These are phyloP conservation scores for Beauveria medogensis DNA, from an alignment of 2,329 filamentous ascomycete genomes.

Conservation along the genomic window DNA sequence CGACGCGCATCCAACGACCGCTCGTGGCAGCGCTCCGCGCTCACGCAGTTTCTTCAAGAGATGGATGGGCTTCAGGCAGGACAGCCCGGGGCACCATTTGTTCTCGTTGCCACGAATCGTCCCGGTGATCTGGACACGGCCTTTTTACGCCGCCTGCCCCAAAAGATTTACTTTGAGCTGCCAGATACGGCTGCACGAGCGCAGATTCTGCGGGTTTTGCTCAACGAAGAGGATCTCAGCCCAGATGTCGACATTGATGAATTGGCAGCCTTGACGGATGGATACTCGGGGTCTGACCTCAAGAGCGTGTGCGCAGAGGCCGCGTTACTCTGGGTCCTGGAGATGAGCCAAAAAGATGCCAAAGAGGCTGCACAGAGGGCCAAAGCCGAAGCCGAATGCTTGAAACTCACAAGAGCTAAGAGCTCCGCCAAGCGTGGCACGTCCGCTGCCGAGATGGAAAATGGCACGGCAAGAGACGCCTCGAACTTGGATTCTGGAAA, in stretches of 20 bases:
- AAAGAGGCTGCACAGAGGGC: background rate
- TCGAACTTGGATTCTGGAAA: too few relatives aligned
- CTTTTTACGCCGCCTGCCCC: slow-evolving; percentile 40
- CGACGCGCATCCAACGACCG: slow-evolving; percentile 9
- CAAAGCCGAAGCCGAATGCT: background rate
- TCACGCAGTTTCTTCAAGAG: slow-evolving; percentile 22
- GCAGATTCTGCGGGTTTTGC: slow-evolving; percentile 39
- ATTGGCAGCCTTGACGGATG: slow-evolving; percentile 34
- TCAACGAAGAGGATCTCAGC: slow-evolving; percentile 35
- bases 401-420: too few relatives aligned
- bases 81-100: slow-evolving; percentile 14
- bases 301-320: slow-evolving; percentile 37
- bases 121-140: slow-evolving; percentile 31
- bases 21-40: background rate
- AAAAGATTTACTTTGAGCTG: slow-evolving; percentile 39
- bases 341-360: background rate
- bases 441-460: too few relatives aligned
- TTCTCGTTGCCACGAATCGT: slow-evolving; percentile 23
- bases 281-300: slow-evolving; percentile 44
- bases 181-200: slow-evolving; percentile 35
- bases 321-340: background rate
- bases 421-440: too few relatives aligned
- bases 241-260: slow-evolving; percentile 31
- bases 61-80: slow-evolving; percentile 19
- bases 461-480: too few relatives aligned